These are phyloP conservation scores for Yamadazyma kanchanaburiensis DNA, from an alignment of 1,139 yeast genomes.

Conservation along the genomic window DNA sequence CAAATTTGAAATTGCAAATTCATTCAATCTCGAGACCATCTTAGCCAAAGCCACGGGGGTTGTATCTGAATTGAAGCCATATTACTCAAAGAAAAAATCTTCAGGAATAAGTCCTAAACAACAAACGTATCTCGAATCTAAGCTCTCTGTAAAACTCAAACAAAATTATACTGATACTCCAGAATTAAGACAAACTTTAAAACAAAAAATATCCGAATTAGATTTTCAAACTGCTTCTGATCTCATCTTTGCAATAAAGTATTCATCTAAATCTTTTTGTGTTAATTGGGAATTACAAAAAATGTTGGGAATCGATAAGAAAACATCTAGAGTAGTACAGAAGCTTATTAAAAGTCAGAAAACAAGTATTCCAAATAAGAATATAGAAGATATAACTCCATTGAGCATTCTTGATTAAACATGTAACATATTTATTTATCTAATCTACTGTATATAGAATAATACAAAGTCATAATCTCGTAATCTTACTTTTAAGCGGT, in stretches of 20 bases:
- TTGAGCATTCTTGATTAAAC: too few species aligned
- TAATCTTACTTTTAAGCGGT: too few species aligned
- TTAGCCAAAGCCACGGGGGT: constrained; percentile 19
- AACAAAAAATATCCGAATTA: constrained; percentile 17
- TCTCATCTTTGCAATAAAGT: constrained; percentile 43
- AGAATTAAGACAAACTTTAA: constrained; percentile 17
- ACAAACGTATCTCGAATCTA: constrained; percentile 10
- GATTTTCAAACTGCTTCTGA: constrained; percentile 36
- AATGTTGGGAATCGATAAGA: constrained; percentile 23
- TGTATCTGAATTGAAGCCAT: too few species aligned
- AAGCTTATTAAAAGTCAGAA: too few species aligned
- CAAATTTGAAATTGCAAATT: constrained; percentile 9
- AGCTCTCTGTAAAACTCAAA: constrained; percentile 14
- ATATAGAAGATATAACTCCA: too few species aligned
- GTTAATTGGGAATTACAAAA: constrained; percentile 29
- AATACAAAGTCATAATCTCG: too few species aligned
- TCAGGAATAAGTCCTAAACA: constrained; percentile 16
- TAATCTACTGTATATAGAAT: too few species aligned
- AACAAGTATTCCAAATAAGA: too few species aligned
- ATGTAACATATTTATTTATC: too few species aligned
- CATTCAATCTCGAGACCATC: constrained; percentile 15
- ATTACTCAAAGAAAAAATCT: constrained; percentile 2
- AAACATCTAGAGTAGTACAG: too few species aligned
- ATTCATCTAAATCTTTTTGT: constrained; percentile 23
- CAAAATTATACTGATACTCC: constrained; percentile 15